Evolutionary conservation across 768 basidiomycete genomes (phyloP).

Genomic region (Hygrophorus pudorinus): DNA sequence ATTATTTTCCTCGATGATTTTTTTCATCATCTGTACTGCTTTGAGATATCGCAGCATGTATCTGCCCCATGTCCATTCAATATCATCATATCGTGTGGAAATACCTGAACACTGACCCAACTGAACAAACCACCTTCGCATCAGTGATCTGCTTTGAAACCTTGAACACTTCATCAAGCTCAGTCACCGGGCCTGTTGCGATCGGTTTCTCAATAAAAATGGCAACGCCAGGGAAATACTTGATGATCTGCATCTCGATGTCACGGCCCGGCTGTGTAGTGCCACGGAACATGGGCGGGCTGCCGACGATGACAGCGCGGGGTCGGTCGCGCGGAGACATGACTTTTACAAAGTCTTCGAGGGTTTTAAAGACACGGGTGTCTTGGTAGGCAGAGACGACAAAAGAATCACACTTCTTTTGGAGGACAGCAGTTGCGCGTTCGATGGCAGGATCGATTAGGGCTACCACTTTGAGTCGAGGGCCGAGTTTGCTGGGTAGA

Average conservation of each 20-base stretch:
- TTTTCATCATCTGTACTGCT: constrained; percentile 94
- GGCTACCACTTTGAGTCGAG: constrained; percentile 91
- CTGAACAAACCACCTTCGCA: constrained; percentile 71
- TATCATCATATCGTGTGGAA: not conserved
- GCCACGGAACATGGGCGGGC: constrained; percentile 91
- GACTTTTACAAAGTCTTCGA: constrained; percentile 70
- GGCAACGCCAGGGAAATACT: constrained; percentile 78
- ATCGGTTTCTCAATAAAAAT: constrained; percentile 93
- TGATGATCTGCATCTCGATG: constrained; percentile 80
- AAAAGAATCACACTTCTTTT: constrained; percentile 88
- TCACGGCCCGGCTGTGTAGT: constrained; percentile 65
- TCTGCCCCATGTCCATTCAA: constrained; percentile 24
- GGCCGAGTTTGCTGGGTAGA: constrained; percentile 73
- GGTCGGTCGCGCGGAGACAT: constrained; percentile 58
- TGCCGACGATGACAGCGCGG: constrained; percentile 80
- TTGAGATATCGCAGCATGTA: constrained; percentile 93
- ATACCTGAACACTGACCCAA: constrained; percentile 47
- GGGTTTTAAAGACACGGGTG: constrained; percentile 74
- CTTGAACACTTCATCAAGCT: constrained; percentile 58
- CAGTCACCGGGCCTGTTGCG: constrained; percentile 64
- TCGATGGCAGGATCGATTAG: constrained; percentile 86
- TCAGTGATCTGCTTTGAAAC: constrained; percentile 67
- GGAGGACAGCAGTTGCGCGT: constrained; percentile 69
- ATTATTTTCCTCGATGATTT: constrained; percentile 89
- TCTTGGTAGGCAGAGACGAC: constrained; percentile 89